Conservation (phyloP, 768 basidiomycete genomes). For the Hebeloma cylindrosporum region DNA sequence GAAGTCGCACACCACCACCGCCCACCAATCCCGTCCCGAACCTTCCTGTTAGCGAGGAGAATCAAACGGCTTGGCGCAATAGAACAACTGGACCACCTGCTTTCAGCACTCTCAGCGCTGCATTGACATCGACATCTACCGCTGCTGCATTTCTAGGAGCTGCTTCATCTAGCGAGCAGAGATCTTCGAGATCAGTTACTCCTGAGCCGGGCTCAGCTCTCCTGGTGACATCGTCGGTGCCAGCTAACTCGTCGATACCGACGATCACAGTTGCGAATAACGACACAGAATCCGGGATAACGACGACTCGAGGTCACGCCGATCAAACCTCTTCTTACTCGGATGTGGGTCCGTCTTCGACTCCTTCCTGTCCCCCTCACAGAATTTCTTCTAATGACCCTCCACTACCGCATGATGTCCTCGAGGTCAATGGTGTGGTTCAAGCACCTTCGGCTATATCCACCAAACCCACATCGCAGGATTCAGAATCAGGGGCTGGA, state of each 20-base stretch:
- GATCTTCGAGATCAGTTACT: constrained; percentile 9
- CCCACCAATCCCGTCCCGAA: constrained; percentile 26
- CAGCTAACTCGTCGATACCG: constrained; percentile 21
- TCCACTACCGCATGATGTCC: background rate
- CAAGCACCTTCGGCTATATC: constrained; percentile 8
- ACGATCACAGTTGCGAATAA: constrained; percentile 20
- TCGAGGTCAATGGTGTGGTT: background rate
- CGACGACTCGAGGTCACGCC: background rate
- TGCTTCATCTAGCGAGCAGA: constrained; percentile 13
- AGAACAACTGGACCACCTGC: constrained; percentile 39
- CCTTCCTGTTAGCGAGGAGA: constrained; percentile 26
- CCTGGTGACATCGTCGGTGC: constrained; percentile 4
- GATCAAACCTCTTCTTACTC: background rate
- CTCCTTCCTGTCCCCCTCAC: constrained; percentile 4
- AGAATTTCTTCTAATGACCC: constrained; percentile 5
- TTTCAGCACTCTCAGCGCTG: constrained; percentile 46
- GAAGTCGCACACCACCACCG: constrained; percentile 39
- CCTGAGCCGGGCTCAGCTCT: constrained; percentile 15
- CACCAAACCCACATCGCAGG: constrained; percentile 10
- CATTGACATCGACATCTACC: constrained; percentile 45
- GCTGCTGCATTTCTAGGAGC: constrained; percentile 41
- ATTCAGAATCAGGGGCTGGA: constrained; percentile 9
- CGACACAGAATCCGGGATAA: constrained; percentile 2
- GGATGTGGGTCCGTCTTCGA: background rate
- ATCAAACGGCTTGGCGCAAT: constrained; percentile 33